A percentile compares a stretch with the other conserved stretches of the same genome.
Evolutionary conservation across 2,329 filamentous ascomycete genomes (phyloP).

Genomic region (Kalmusia sp.): DNA sequence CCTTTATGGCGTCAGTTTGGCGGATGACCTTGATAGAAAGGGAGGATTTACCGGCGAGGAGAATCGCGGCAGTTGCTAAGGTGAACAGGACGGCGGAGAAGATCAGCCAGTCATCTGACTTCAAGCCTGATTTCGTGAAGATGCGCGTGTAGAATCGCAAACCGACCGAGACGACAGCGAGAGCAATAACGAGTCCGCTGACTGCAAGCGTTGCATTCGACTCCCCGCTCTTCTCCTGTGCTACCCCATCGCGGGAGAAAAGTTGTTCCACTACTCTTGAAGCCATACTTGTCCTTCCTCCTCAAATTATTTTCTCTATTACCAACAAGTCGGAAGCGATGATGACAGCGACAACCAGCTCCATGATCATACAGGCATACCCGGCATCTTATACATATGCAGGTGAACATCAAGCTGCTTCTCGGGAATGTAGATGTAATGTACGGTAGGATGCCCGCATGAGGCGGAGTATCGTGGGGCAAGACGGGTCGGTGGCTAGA

Average conservation of each 20-base stretch:
- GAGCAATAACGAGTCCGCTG: slow-evolving; percentile 4
- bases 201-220: slow-evolving; percentile 4
- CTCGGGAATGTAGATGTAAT: slow-evolving; percentile 4
- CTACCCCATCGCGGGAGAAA: background rate
- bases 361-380: background rate
- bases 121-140: slow-evolving; percentile 4
- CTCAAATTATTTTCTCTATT: background rate
- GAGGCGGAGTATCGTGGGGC: slow-evolving; percentile 5
- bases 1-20: background rate
- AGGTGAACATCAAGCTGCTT: background rate
- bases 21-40: background rate
- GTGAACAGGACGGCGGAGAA: slow-evolving; percentile 2
- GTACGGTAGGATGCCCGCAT: background rate
- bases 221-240: background rate
- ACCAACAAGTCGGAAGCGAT: background rate
- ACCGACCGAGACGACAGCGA: slow-evolving; percentile 1
- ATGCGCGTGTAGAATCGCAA: slow-evolving; percentile 4
- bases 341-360: background rate
- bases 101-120: slow-evolving; percentile 5
- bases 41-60: background rate
- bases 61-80: slow-evolving; percentile 2
- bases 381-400: background rate
- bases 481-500: background rate
- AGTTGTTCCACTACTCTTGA: background rate
- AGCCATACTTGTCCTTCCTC: background rate